Base-by-base conservation (phyloP, 306 rosid genomes). In the Sicyos edulis region DNA sequence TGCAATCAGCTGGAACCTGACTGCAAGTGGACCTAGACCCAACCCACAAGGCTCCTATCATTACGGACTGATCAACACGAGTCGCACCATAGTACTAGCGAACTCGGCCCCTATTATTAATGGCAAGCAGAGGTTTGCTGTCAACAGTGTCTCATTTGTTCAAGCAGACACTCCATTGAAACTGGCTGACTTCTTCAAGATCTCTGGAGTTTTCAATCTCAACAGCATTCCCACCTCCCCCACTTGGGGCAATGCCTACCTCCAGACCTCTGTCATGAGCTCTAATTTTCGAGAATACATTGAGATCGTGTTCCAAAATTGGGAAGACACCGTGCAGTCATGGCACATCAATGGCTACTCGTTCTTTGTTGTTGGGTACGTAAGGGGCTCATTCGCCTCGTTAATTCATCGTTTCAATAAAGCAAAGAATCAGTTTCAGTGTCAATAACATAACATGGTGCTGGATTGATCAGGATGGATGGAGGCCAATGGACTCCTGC, bases 1-100 rank as follows among this genome's bases (percentile, higher is more conserved):
- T 79, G 34, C 1, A 15, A 80, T 69, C 89, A 90, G 98, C 7
- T 75, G 91, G 90, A 88, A 93, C 60, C 83, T 90, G 77, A 87
- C 97, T 19, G 98, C 98, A 13, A 93, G 98, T 65, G 98, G 98
- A 29, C 98, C 98, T 19, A 88, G 98, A 74, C 98, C 98, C 17
- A 92, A 92, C 58, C 98, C 98, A 21, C 98, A 92, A 81, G 98
- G 98, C 53, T 92, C 98, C 15, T 92, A 92, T 85, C 93, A 81
- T 80, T 92, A 92, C 62, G 98, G 98, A 52, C 29, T 86, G 88
- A 88, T 93, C 80, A 83, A 83, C 6, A 92, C 97, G 0, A 80
- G 74, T 22, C 82, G 89, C 57, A 93, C 97, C 24, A 90, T 93
- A 76, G 63, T 87, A 87, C 89, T 93, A 24, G 89, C 85, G 15